Conservation (phyloP, 805 yeast genomes). For the Candida palmyrensis region DNA sequence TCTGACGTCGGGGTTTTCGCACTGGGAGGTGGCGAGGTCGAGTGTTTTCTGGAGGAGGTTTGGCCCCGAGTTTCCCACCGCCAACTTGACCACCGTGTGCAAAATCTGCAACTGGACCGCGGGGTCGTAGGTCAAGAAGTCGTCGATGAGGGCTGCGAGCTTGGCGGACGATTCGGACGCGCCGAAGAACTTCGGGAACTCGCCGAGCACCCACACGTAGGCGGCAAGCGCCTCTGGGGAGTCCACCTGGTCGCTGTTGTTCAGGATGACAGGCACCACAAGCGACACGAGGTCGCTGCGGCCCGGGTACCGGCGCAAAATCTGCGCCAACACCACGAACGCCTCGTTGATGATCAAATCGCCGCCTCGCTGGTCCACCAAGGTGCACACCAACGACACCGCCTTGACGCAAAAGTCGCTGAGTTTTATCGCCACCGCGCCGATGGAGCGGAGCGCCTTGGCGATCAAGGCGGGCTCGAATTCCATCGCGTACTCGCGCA, state of each 20-base stretch:
- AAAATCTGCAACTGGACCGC: slow-evolving; percentile 55
- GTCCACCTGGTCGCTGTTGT: slow-evolving; percentile 42
- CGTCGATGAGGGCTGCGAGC: slow-evolving; percentile 42
- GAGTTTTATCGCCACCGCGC: slow-evolving; percentile 66
- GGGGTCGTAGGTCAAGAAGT: slow-evolving; percentile 56
- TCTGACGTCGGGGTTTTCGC: slow-evolving; percentile 72
- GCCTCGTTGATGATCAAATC: slow-evolving; percentile 59
- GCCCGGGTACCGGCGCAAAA: slow-evolving; percentile 62
- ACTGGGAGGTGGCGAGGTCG: slow-evolving; percentile 56
- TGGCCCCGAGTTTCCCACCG: slow-evolving; percentile 26
- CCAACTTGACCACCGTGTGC: slow-evolving; percentile 58
- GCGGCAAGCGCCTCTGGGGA: slow-evolving; percentile 50
- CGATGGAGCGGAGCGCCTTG: slow-evolving; percentile 61
- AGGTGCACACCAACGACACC: slow-evolving; percentile 53
- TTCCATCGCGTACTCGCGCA: slow-evolving; percentile 79
- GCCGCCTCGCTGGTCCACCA: slow-evolving; percentile 60
- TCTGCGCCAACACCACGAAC: slow-evolving; percentile 55
- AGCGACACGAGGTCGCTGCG: slow-evolving; percentile 44
- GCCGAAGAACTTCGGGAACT: slow-evolving; percentile 59
- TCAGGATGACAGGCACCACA: slow-evolving; percentile 49
- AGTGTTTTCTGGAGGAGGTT: slow-evolving; percentile 51
- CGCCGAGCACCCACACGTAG: slow-evolving; percentile 69
- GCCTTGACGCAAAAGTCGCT: slow-evolving; percentile 50
- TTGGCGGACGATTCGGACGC: slow-evolving; percentile 37
- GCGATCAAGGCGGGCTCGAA: slow-evolving; percentile 75